These are phyloP conservation scores for Aeminium ludgeri DNA, from an alignment of 495 filamentous ascomycete genomes.

Conservation along the genomic window DNA sequence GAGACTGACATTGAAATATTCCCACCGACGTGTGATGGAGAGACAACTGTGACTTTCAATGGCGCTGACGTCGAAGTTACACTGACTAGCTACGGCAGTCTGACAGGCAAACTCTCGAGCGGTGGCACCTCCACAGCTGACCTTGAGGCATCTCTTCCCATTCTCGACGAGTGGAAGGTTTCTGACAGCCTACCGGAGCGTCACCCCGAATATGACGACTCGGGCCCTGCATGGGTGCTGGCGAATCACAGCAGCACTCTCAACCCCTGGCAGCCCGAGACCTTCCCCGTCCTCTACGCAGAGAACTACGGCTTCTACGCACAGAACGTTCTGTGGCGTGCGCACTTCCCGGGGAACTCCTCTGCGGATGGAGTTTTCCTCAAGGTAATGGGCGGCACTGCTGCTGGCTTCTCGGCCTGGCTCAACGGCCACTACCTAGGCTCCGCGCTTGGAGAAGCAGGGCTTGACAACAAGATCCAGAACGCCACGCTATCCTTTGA, in stretches of 20 bases:
- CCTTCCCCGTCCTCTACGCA: constrained; percentile 20
- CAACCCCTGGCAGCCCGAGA: constrained; percentile 19
- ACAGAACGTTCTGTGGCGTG: constrained; percentile 20
- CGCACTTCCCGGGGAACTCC: constrained; percentile 15
- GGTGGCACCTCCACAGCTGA: not conserved
- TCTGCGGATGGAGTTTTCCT: constrained; percentile 17
- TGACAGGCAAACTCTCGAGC: constrained; percentile 12
- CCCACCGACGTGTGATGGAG: constrained; percentile 3
- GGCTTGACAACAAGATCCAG: constrained; percentile 3
- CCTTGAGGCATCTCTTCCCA: constrained; percentile 9
- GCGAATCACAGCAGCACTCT: constrained; percentile 17
- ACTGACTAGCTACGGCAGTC: constrained; percentile 16
- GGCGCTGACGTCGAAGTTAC: constrained; percentile 8
- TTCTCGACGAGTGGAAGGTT: constrained; percentile 19
- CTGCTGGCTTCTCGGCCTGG: constrained; percentile 20
- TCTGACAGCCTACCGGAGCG: constrained; percentile 19
- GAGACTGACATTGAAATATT: constrained; percentile 18
- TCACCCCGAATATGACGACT: constrained; percentile 16
- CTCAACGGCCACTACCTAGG: constrained; percentile 21
- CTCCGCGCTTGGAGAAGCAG: constrained; percentile 16
- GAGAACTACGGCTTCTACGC: constrained; percentile 24
- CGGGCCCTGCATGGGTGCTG: constrained; percentile 17
- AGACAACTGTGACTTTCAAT: constrained; percentile 13
- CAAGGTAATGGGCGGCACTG: constrained; percentile 16
- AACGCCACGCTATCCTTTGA: constrained; percentile 18